A percentile compares a stretch with the other conserved stretches of the same genome.
These are phyloP conservation scores for Hemileccinum impolitum DNA, from an alignment of 768 basidiomycete genomes.

Conservation along the genomic window DNA sequence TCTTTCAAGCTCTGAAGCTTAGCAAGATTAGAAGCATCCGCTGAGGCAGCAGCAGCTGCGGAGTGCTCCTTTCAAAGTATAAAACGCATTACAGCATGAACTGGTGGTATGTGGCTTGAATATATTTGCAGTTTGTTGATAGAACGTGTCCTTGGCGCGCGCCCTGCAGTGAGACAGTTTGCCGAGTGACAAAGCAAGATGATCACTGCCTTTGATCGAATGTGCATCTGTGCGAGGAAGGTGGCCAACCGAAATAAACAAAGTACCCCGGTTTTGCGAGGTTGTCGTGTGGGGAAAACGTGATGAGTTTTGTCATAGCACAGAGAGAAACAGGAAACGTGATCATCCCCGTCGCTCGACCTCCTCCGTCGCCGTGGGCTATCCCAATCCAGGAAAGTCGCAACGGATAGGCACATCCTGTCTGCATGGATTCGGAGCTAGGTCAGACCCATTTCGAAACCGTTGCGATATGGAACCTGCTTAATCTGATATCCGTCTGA, in stretches of 20 bases:
- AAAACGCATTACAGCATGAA: conserved; percentile 27
- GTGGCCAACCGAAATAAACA: background rate
- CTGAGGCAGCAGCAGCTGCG: conserved; percentile 31
- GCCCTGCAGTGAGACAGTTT: no score
- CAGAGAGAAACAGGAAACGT: background rate
- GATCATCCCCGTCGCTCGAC: background rate
- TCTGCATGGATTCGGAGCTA: no score
- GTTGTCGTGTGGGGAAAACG: background rate
- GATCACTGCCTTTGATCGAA: no score
- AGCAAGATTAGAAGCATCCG: conserved; percentile 29
- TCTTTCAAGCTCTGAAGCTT: conserved; percentile 37
- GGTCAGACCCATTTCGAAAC: no score
- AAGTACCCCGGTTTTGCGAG: no score
- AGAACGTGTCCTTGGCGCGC: no score
- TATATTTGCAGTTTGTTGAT: background rate
- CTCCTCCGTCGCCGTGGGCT: no score
- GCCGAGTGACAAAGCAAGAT: no score
- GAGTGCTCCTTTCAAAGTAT: conserved; percentile 19
- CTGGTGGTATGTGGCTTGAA: conserved; percentile 4
- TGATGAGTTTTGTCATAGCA: background rate
- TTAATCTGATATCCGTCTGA: conserved; percentile 35
- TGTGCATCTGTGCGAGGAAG: background rate
- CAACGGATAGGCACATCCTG: no score
- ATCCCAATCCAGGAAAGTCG: no score
- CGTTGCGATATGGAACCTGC: conserved; percentile 27